phyloP scores from a whole-genome alignment of 257 asterid species.

The Scutellaria baicalensis region DNA sequence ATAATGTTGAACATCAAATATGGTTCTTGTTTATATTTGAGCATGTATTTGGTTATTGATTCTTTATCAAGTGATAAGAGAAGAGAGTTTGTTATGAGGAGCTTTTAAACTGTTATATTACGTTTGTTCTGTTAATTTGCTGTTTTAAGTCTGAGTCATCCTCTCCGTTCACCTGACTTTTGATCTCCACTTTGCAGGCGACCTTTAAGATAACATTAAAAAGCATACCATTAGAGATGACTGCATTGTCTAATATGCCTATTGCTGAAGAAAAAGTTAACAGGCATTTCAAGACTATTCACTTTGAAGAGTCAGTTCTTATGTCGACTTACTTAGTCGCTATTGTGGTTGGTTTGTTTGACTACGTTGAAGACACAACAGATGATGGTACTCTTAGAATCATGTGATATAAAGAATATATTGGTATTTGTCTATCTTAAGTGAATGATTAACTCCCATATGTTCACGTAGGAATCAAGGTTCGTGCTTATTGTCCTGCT shows the following conservation, averaged over 20 bases:
- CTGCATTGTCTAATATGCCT: conserved; percentile 42
- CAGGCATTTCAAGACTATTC: conserved; percentile 24
- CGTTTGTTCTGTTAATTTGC: no score
- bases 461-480: conserved; percentile 24
- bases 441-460: not conserved
- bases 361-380: conserved; percentile 28
- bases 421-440: not conserved
- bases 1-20: no score
- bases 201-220: conserved; percentile 33
- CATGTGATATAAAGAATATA: not conserved
- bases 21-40: no score
- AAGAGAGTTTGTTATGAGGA: no score
- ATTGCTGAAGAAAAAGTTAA: conserved; percentile 20
- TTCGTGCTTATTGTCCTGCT: conserved; percentile 29
- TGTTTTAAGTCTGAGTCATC: not conserved
- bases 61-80: no score
- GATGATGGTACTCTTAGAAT: conserved; percentile 25
- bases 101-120: no score
- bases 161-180: not conserved
- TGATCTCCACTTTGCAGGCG: conserved; percentile 17
- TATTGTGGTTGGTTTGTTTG: conserved; percentile 38
- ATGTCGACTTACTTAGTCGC: conserved; percentile 42
- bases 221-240: conserved; percentile 30
- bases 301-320: conserved; percentile 28
- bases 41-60: no score